These are phyloP conservation scores for Amanita rubescens DNA, from an alignment of 768 basidiomycete genomes.

Conservation along the genomic window DNA sequence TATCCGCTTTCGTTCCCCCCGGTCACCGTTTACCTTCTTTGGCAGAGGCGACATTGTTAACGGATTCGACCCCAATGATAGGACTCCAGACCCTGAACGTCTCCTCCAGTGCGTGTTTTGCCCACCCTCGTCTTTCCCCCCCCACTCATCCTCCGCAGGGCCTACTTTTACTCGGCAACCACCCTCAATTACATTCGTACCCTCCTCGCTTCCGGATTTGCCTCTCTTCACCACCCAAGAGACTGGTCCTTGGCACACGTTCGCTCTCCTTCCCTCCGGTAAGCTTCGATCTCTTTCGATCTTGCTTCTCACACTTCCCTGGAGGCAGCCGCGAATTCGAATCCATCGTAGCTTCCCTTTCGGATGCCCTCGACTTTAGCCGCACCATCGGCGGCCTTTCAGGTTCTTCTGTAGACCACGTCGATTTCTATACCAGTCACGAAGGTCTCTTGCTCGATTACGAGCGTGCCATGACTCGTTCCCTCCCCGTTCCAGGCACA, in stretches of 20 bases:
- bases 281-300: conserved; percentile 14
- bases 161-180: conserved; percentile 93
- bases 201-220: too few species aligned
- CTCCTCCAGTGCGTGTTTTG: conserved; percentile 53
- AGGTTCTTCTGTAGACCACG: too few species aligned
- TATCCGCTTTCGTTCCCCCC: not conserved
- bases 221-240: too few species aligned
- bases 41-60: conserved; percentile 94
- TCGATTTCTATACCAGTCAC: too few species aligned
- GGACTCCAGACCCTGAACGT: conserved; percentile 86
- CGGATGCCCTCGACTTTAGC: conserved; percentile 91
- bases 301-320: conserved; percentile 3
- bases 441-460: conserved; percentile 85
- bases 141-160: conserved; percentile 34
- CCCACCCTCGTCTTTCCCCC: not conserved
- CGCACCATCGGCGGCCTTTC: too few species aligned
- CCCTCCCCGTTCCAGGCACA: conserved; percentile 36
- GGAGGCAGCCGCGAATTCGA: conserved; percentile 45
- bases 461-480: conserved; percentile 85
- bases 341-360: conserved; percentile 76
- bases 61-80: conserved; percentile 71
- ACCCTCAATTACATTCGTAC: too few species aligned
- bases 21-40: not conserved
- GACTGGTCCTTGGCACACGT: too few species aligned
- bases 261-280: conserved; percentile 76